Evolutionary conservation across 441 rosid species (phyloP).

Genomic region (Sinapis alba): DNA sequence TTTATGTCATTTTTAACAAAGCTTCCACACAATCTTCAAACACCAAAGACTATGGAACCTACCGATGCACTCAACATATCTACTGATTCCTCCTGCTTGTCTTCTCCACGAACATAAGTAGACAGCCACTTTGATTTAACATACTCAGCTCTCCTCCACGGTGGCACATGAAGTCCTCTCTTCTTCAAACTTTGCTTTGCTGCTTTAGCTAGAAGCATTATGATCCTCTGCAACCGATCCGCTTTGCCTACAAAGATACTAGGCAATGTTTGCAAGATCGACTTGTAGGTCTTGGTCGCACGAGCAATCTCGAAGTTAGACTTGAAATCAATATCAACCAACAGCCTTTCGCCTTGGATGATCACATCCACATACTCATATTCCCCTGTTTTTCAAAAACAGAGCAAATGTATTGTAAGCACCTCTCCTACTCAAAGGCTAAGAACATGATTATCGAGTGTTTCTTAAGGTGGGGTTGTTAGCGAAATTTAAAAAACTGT

Average conservation of each 20-base stretch:
- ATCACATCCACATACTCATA: conserved; percentile 79
- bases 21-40: conserved; percentile 22
- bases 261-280: conserved; percentile 66
- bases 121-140: conserved; percentile 83
- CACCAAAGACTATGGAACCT: conserved; percentile 29
- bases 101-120: conserved; percentile 45
- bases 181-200: conserved; percentile 79
- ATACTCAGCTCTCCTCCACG: conserved; percentile 84
- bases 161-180: conserved; percentile 82
- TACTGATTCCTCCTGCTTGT: conserved; percentile 2
- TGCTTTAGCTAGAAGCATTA: conserved; percentile 61
- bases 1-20: conserved; percentile 1
- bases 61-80: conserved; percentile 19
- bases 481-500: no score
- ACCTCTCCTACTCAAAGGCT: not conserved
- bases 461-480: no score
- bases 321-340: conserved; percentile 77
- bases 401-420: not conserved
- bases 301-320: conserved; percentile 88
- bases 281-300: conserved; percentile 70
- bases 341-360: conserved; percentile 54
- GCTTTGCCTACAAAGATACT: conserved; percentile 69
- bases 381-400: conserved; percentile 55
- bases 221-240: conserved; percentile 71
- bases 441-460: no score